Base-by-base conservation (phyloP, 805 yeast species). In the Candida vartiovaarae region DNA sequence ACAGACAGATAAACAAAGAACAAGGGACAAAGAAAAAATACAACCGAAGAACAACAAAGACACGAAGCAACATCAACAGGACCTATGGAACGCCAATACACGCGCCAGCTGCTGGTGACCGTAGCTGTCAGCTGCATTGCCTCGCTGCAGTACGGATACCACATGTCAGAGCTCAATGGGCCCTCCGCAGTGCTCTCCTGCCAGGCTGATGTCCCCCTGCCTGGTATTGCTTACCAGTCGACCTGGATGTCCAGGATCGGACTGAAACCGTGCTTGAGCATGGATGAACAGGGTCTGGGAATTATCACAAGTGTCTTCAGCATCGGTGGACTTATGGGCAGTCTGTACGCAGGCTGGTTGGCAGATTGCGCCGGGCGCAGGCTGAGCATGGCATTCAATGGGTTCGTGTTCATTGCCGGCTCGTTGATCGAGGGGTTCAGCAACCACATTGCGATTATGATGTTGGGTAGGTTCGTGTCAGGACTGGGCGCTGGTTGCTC, bases 81-180 rank as follows among this genome's bases (percentile, higher is more conserved):
- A 28, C 20, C 36, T n/a, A 37, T 42, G 41, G 48, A 48, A 29
- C 40, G 44, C 32, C 42, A 52, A 2, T 52, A 51, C 53, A 50
- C 55, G 2, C 33, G 28, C 9, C 48, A 57, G 31, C 63, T 82
- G 39, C 44, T 78, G 2, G 43, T 63, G 8, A 63, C 79, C 3
- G 75, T 77, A 2, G 57, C 72, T 1, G 77, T 84, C 9, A 78
- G 82, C 5, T 84, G 95, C 52, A 57, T 88, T 25, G 89, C 90
- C 2, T 78, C 95, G 2, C 68, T 90, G 9, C 97, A 89, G 62
- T 93, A 83, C 62, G 99, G 99, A 1, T 88, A 85, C 61, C 98
- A 93, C 61, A 82, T 91, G 83, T 83, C 96, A 1, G 97, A 90
- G 61, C 71, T 91, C 60, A 91, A 91, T 64, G 95, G 96, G 6